phyloP scores from a whole-genome alignment of 2,329 filamentous ascomycete genomes.

The Colletotrichum navitas region DNA sequence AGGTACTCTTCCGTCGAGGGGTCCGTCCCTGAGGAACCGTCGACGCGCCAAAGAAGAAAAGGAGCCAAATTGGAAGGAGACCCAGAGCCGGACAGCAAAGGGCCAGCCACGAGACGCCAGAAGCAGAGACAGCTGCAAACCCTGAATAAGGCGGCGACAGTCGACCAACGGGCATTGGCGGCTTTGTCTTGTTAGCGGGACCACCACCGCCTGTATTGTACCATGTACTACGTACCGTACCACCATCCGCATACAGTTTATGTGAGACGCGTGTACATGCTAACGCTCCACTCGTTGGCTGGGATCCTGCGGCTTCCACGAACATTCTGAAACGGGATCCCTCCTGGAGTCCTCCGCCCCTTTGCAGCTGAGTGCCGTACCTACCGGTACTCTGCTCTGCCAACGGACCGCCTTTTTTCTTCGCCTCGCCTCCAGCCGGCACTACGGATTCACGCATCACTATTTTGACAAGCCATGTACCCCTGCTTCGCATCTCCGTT shows the following conservation, averaged over 20 bases:
- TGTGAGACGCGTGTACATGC: conserved; percentile 39
- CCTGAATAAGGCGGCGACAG: conserved; percentile 23
- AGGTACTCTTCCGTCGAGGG: background rate
- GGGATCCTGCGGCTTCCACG: conserved; percentile 36
- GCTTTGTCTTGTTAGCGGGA: conserved; percentile 19
- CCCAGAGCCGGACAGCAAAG: background rate
- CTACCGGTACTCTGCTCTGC: background rate
- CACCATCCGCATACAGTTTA: conserved; percentile 24
- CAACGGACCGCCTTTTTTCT: background rate
- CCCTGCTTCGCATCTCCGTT: conserved; percentile 14
- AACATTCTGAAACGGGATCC: conserved; percentile 38
- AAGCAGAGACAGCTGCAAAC: conserved; percentile 19
- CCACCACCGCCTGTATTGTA: background rate
- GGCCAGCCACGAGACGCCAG: conserved; percentile 1
- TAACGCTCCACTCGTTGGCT: conserved; percentile 32
- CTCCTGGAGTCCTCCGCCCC: conserved; percentile 22
- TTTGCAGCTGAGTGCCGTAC: conserved; percentile 30
- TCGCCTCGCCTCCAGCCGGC: background rate
- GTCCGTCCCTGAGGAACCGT: conserved; percentile 7
- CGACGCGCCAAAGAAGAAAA: conserved; percentile 14
- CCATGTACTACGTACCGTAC: background rate
- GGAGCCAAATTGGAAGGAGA: conserved; percentile 11
- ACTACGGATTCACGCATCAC: conserved; percentile 2
- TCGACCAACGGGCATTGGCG: conserved; percentile 19
- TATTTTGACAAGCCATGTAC: background rate